These are phyloP conservation scores for Diaporthe ilicicola DNA, from an alignment of 2,329 filamentous ascomycete genomes.

Conservation along the genomic window DNA sequence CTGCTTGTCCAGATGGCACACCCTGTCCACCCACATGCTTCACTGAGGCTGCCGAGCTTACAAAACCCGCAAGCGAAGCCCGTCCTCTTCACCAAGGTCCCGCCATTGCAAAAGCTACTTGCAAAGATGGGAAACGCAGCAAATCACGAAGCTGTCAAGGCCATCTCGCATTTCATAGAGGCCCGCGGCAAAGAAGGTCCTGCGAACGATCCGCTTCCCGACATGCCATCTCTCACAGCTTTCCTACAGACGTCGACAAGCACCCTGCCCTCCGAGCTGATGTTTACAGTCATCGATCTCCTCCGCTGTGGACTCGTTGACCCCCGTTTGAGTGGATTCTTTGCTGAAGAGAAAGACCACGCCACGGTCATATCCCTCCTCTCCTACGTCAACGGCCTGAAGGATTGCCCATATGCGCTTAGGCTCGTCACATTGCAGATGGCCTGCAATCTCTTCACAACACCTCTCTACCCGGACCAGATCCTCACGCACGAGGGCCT, in stretches of 20 bases:
- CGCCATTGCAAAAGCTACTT: constrained; percentile 83
- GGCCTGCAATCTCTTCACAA: constrained; percentile 84
- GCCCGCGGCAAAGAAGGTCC: constrained; percentile 64
- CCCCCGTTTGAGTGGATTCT: constrained; percentile 80
- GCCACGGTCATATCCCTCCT: constrained; percentile 70
- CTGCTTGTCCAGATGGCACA: constrained; percentile 79
- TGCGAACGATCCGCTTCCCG: constrained; percentile 74
- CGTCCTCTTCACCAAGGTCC: constrained; percentile 78
- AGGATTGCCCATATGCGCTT: constrained; percentile 77
- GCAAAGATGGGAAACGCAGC: constrained; percentile 76
- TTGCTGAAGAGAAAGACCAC: constrained; percentile 77
- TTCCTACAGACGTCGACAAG: constrained; percentile 66
- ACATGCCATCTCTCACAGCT: constrained; percentile 70
- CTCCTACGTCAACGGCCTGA: constrained; percentile 62
- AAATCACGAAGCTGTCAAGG: constrained; percentile 67
- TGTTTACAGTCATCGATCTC: constrained; percentile 88
- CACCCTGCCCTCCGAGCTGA: constrained; percentile 66
- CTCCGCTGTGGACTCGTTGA: constrained; percentile 82
- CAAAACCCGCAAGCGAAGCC: constrained; percentile 70
- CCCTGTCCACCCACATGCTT: constrained; percentile 78
- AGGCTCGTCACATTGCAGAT: constrained; percentile 86
- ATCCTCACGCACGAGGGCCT: constrained; percentile 63
- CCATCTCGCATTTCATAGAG: constrained; percentile 77
- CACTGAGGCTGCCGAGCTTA: constrained; percentile 75
- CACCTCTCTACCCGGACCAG: constrained; percentile 73